A percentile compares a stretch with the other conserved stretches of the same genome.
Evolutionary conservation across 768 basidiomycete species (phyloP).

Genomic region (Neoboletus subvelutipes): DNA sequence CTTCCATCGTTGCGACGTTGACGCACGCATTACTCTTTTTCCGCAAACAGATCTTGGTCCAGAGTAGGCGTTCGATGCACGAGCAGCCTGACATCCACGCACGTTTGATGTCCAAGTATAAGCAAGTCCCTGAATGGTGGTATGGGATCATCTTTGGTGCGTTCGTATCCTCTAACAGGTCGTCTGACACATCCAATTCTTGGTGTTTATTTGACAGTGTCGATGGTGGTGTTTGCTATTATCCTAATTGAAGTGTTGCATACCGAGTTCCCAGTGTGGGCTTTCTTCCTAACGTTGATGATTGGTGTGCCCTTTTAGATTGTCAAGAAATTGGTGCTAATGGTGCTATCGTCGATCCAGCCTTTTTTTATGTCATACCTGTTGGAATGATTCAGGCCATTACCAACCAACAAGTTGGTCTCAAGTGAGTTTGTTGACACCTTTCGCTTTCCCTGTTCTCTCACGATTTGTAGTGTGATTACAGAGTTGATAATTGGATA

Average conservation of each 20-base stretch:
- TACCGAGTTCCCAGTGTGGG: slow-evolving; percentile 46
- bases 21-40: slow-evolving; percentile 73
- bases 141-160: slow-evolving; percentile 39
- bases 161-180: not conserved
- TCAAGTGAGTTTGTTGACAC: slow-evolving; percentile 33
- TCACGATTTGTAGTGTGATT: slow-evolving; percentile 44
- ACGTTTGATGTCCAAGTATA: slow-evolving; percentile 55
- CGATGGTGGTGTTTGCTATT: slow-evolving; percentile 58
- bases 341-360: not conserved
- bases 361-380: slow-evolving; percentile 70
- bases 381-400: slow-evolving; percentile 75
- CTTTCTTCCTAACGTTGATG: slow-evolving; percentile 36
- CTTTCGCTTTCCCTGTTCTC: not conserved
- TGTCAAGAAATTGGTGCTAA: not conserved
- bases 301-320: slow-evolving; percentile 24
- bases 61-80: slow-evolving; percentile 64
- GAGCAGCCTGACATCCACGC: slow-evolving; percentile 80
- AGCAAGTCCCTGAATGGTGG: slow-evolving; percentile 62
- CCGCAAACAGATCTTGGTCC: slow-evolving; percentile 76
- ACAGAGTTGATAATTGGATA: slow-evolving; percentile 70
- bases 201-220: slow-evolving; percentile 21
- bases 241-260: slow-evolving; percentile 62
- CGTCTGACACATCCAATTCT: not conserved
- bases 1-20: slow-evolving; percentile 72
- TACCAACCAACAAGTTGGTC: slow-evolving; percentile 74